Conservation (phyloP, 1,284 basidiomycete species). For the Cryptococcus floricola region DNA sequence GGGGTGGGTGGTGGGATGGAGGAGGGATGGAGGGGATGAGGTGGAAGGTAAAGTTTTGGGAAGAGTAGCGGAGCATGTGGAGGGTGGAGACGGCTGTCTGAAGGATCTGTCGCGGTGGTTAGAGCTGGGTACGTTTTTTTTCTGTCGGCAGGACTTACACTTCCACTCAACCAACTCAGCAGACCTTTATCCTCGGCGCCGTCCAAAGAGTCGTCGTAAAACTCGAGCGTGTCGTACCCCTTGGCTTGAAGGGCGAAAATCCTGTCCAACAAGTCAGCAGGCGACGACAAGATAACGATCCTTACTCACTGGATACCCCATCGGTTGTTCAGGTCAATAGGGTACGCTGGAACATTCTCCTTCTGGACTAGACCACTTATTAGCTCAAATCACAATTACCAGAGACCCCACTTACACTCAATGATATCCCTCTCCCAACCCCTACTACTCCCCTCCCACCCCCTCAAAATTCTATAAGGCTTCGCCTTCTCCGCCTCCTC, state of each 20-base stretch:
- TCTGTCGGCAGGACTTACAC: constrained; percentile 19
- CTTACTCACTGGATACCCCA: constrained; percentile 43
- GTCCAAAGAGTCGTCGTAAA: constrained; percentile 29
- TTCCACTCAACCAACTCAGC: constrained; percentile 39
- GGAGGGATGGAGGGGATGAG: constrained; percentile 30
- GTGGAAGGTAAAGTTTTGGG: constrained; percentile 33
- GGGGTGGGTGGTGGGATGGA: constrained; percentile 5
- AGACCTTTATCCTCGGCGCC: constrained; percentile 35
- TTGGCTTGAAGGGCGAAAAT: constrained; percentile 40
- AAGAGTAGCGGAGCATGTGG: constrained; percentile 42
- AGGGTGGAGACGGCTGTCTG: constrained; percentile 37
- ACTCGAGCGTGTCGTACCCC: constrained; percentile 41
- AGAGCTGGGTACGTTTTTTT: not conserved
- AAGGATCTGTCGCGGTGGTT: constrained; percentile 27
- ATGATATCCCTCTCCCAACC: constrained; percentile 22
- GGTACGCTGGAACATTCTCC: constrained; percentile 33
- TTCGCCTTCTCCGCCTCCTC: constrained; percentile 18
- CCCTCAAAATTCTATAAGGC: constrained; percentile 11
- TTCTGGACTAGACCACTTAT: constrained; percentile 6
- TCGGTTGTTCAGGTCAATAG: constrained; percentile 30
- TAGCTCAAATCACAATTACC: not conserved
- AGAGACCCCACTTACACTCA: constrained; percentile 23
- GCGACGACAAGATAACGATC: not conserved
- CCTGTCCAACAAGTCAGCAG: constrained; percentile 14
- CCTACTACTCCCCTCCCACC: constrained; percentile 18